phyloP scores from a whole-genome alignment of 768 basidiomycete species.

The Coprinellus aureogranulatus region DNA sequence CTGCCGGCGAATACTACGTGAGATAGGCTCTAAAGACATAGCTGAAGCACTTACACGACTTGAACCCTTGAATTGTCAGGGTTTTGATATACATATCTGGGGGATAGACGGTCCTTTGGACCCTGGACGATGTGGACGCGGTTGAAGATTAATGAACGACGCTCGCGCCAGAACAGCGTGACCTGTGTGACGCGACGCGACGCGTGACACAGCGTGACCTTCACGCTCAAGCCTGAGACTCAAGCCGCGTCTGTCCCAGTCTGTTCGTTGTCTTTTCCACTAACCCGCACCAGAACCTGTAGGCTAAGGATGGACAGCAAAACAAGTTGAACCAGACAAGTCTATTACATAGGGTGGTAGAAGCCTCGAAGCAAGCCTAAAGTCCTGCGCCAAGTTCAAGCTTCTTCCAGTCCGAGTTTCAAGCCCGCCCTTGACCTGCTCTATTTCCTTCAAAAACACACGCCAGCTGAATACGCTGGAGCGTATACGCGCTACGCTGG shows the following conservation, averaged over 20 bases:
- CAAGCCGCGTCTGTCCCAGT: neutral
- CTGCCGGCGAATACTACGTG: constrained; percentile 32
- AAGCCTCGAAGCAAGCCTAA: no score
- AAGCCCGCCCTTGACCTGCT: no score
- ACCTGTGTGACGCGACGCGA: constrained; percentile 10
- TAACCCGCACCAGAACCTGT: no score
- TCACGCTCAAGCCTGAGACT: neutral
- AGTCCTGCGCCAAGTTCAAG: no score
- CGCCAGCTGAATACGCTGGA: no score
- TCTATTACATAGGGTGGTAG: no score
- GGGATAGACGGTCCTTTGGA: neutral
- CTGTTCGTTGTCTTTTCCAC: no score
- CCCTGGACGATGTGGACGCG: neutral
- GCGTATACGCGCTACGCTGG: no score
- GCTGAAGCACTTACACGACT: constrained; percentile 73
- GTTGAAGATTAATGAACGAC: neutral
- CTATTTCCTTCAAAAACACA: no score
- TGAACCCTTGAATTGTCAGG: constrained; percentile 91
- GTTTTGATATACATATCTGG: constrained; percentile 78
- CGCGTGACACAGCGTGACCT: constrained; percentile 1
- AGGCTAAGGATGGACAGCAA: no score
- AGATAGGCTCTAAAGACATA: neutral
- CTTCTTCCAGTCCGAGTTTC: no score
- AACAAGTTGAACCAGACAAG: no score
- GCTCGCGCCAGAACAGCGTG: neutral